Conservation (phyloP, 495 filamentous ascomycete genomes). For the Penicillium tannophilum region DNA sequence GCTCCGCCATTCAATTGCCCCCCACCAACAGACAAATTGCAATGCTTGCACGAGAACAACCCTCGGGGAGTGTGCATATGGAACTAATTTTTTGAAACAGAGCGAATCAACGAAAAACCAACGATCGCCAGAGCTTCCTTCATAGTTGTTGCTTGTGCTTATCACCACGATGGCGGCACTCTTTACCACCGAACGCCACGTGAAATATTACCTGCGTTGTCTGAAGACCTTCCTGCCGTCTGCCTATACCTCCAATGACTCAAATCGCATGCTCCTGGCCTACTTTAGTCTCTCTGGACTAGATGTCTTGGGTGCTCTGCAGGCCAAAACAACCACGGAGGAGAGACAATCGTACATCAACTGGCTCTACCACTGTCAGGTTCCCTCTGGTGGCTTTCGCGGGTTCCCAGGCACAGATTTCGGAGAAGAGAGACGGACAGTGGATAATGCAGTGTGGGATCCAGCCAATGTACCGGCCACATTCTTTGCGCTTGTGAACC, state of each 20-base stretch:
- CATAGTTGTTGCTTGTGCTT: not conserved
- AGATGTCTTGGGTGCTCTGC: constrained; percentile 72
- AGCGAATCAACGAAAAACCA: not conserved
- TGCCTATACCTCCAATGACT: constrained; percentile 82
- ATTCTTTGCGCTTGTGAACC: constrained; percentile 76
- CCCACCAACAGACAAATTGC: constrained; percentile 13
- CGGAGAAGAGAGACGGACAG: constrained; percentile 42
- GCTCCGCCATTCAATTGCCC: constrained; percentile 17
- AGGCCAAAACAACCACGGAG: constrained; percentile 53
- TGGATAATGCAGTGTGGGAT: constrained; percentile 64
- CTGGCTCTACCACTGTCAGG: constrained; percentile 78
- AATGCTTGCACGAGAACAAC: constrained; percentile 1
- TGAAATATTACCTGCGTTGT: constrained; percentile 92
- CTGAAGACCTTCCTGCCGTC: constrained; percentile 78
- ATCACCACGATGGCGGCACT: constrained; percentile 39
- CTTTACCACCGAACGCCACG: constrained; percentile 72
- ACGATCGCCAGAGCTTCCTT: not conserved
- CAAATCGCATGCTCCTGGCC: constrained; percentile 83
- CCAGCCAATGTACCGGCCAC: constrained; percentile 84
- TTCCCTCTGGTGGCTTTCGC: constrained; percentile 75
- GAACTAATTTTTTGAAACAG: not conserved
- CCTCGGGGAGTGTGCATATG: not conserved
- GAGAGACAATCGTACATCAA: constrained; percentile 63
- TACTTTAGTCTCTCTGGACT: constrained; percentile 85
- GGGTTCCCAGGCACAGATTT: constrained; percentile 72